Evolutionary conservation across 225 moss, liverwort and hornwort species (phyloP).

Genomic region (Bryoerythrophyllum caledonicum): DNA sequence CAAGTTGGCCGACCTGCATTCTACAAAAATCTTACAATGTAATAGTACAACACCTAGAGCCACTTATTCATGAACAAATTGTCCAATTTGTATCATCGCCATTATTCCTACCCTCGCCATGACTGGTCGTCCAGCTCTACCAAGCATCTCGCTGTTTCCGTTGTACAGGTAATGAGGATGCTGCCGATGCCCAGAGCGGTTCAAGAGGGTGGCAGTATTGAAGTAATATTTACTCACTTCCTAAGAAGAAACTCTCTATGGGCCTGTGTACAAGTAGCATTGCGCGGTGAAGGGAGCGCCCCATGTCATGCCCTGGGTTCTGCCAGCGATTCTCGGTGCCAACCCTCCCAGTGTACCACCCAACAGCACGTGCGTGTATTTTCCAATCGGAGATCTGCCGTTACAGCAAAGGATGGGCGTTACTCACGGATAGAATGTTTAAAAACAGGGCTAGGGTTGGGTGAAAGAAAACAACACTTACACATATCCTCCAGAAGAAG

Average conservation of each 20-base stretch:
- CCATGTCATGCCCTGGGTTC: conserved; percentile 44
- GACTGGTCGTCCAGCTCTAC: conserved; percentile 21
- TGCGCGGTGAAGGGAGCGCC: conserved; percentile 48
- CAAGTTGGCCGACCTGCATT: conserved; percentile 1
- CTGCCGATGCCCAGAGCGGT: conserved; percentile 5
- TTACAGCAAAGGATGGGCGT: conserved; percentile 20
- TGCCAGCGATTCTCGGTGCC: conserved; percentile 37
- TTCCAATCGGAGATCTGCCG: conserved; percentile 45
- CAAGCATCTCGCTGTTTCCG: conserved; percentile 20
- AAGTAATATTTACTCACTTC: conserved; percentile 9
- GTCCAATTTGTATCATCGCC: conserved; percentile 21
- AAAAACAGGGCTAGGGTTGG: background rate
- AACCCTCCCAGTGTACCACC: conserved; percentile 46
- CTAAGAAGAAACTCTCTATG: background rate
- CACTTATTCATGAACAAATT: conserved; percentile 28
- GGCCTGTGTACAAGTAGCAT: conserved; percentile 23
- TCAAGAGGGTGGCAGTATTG: conserved; percentile 27
- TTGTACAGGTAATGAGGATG: conserved; percentile 40
- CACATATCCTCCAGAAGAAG: conserved; percentile 37
- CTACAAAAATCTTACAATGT: conserved; percentile 13
- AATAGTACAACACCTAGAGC: conserved; percentile 11
- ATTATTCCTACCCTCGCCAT: conserved; percentile 29
- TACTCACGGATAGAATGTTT: background rate
- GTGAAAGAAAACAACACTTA: conserved; percentile 16
- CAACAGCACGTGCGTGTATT: conserved; percentile 31